phyloP scores from a whole-genome alignment of 148 eudicot genomes.

The Rhododendron simsii region DNA sequence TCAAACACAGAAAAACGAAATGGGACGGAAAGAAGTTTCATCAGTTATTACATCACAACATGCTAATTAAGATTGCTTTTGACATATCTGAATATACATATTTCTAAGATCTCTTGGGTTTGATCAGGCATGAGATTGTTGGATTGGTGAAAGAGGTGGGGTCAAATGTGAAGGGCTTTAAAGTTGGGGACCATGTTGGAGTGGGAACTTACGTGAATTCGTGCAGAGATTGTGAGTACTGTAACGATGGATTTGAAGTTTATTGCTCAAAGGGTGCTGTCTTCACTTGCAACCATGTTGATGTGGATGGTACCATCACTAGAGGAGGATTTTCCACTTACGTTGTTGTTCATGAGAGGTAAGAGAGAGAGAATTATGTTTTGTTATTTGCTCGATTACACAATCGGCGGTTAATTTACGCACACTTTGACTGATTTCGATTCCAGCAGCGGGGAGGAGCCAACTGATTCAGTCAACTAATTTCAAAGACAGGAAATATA shows the following conservation, averaged over 20 bases:
- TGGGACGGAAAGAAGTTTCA: not conserved
- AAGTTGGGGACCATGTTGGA: constrained; percentile 79
- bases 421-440: too few relatives aligned
- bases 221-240: constrained; percentile 72
- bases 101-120: not conserved
- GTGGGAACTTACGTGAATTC: constrained; percentile 83
- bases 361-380: too few relatives aligned
- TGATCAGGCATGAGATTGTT: constrained; percentile 73
- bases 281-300: constrained; percentile 49
- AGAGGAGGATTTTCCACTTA: constrained; percentile 72
- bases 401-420: too few relatives aligned
- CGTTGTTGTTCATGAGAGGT: constrained; percentile 74
- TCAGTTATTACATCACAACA: not conserved
- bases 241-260: constrained; percentile 54
- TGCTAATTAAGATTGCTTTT: not conserved
- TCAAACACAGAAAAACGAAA: too few relatives aligned
- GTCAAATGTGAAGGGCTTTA: constrained; percentile 48
- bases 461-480: too few relatives aligned
- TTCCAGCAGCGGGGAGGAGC: too few relatives aligned
- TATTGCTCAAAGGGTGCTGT: constrained; percentile 56
- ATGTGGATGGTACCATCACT: constrained; percentile 62
- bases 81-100: not conserved
- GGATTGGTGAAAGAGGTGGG: constrained; percentile 79
- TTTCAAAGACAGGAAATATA: too few relatives aligned
- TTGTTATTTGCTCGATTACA: too few relatives aligned